These are phyloP conservation scores for Adansonia rubrostipa DNA, from an alignment of 441 rosid species.

Conservation along the genomic window DNA sequence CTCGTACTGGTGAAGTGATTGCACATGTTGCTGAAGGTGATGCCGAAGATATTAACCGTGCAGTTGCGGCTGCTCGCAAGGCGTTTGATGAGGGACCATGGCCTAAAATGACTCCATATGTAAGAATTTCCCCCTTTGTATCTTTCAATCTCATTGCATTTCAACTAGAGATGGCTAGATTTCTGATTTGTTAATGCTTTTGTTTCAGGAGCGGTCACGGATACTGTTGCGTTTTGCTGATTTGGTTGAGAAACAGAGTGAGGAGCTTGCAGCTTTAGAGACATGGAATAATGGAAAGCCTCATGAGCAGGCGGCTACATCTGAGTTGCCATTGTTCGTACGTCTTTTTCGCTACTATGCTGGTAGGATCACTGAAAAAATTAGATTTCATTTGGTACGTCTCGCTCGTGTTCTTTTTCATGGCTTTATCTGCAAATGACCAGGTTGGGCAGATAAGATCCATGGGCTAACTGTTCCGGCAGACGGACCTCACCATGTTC, in stretches of 20 bases:
- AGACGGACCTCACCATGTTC: slow-evolving; percentile 51
- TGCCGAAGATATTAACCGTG: slow-evolving; percentile 66
- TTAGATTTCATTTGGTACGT: slow-evolving; percentile 9
- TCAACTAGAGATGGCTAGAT: background rate
- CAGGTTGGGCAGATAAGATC: slow-evolving; percentile 68
- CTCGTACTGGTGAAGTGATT: slow-evolving; percentile 62
- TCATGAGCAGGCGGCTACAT: slow-evolving; percentile 59
- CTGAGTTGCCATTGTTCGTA: slow-evolving; percentile 65
- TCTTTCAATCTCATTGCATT: background rate
- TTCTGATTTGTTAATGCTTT: slow-evolving; percentile 12
- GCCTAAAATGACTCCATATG: slow-evolving; percentile 75
- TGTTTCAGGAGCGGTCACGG: slow-evolving; percentile 76
- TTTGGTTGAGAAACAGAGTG: slow-evolving; percentile 78
- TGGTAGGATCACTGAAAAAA: slow-evolving; percentile 41
- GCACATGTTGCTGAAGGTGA: slow-evolving; percentile 76
- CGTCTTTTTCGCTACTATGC: slow-evolving; percentile 83
- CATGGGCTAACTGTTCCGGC: slow-evolving; percentile 68
- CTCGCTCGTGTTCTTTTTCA: background rate
- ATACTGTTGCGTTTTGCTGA: slow-evolving; percentile 73
- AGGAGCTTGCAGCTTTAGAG: slow-evolving; percentile 78
- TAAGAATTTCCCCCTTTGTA: slow-evolving; percentile 20
- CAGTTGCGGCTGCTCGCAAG: slow-evolving; percentile 71
- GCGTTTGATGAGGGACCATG: slow-evolving; percentile 84
- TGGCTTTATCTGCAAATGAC: background rate
- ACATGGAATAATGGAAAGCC: slow-evolving; percentile 92